Base-by-base conservation (phyloP, 2,329 filamentous ascomycete species). In the Fusarium chaquense region DNA sequence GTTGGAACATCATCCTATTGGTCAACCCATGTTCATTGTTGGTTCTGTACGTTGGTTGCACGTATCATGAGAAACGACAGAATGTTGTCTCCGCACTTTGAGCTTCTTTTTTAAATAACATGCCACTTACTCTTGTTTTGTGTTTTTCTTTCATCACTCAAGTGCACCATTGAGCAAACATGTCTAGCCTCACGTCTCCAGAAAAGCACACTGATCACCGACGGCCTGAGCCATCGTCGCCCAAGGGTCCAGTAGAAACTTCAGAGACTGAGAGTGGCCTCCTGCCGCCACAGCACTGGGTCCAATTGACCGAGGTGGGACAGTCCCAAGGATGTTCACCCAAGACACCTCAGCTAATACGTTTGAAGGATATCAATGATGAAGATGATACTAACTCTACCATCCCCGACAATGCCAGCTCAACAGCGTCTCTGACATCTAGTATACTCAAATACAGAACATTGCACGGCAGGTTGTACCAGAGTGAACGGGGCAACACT, bases 251-350 rank as follows among this genome's bases (percentile, higher is more conserved):
- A 3, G 13, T 1, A 1, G 9, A 22, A 3, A 2, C 15, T 2
- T 2, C 3, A 1, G n/a, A 7, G 4, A 18, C 2, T 12, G 43
- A 36, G 2, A 41, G 6, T 1, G 24, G 43, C 4, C 38, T 65
- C 28, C 32, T 65, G 0, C 59, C 45, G 3, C 62, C 45, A 1
- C 22, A 41, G 6, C 40, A 65, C 8, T 64, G 45, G 62, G 15
- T 28, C 2, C 18, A 41, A 6, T 2, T 65, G 11, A 18, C 16
- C 5, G 20, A 50, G n/a, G 40, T 58, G 4, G 45, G 33, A 0
- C 0, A 35, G 1, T 1, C 0, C 1, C 0, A 15, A 5, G 0
- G 3, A 3, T 2, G 5, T 0, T 3, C 4, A 1, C 10, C 0
- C 8, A 12, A 20, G 9, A 10, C 9, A 18, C 3, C 18, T 26